A percentile compares a stretch with the other conserved stretches of the same genome.
Evolutionary conservation across 2,329 filamentous ascomycete genomes (phyloP).

Genomic region (Chaetomiaceae sp.): DNA sequence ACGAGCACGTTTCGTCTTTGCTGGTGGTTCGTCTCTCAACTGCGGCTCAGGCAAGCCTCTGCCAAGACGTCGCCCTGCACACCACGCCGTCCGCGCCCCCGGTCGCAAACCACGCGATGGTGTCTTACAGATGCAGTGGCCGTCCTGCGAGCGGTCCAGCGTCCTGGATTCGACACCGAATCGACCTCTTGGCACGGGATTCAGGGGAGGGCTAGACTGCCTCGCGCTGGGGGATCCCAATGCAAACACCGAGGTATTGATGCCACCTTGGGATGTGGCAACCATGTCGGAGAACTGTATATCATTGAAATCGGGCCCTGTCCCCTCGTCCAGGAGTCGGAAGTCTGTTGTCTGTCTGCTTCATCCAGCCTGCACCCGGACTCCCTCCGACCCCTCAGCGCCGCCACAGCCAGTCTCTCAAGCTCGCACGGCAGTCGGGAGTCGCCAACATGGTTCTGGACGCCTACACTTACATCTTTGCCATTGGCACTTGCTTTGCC

Average conservation of each 20-base stretch:
- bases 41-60: not conserved
- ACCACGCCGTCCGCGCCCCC: too few species aligned
- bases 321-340: not conserved
- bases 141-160: not conserved
- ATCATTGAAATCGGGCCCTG: too few species aligned
- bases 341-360: not conserved
- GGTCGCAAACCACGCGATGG: too few species aligned
- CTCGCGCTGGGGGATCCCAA: too few species aligned
- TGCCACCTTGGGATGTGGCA: too few species aligned
- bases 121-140: too few species aligned
- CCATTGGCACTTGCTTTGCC: constrained; percentile 6
- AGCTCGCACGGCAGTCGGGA: too few species aligned
- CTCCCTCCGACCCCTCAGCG: not conserved
- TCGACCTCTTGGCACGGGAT: not conserved
- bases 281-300: too few species aligned
- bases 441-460: constrained; percentile 4
- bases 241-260: too few species aligned
- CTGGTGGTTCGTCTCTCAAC: not conserved
- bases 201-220: too few species aligned
- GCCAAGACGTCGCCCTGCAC: not conserved
- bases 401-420: too few species aligned
- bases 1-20: not conserved
- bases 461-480: constrained; percentile 9
- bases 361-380: not conserved
- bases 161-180: not conserved